Percentiles rank a stretch among this genome's conserved stretches.
phyloP scores from a whole-genome alignment of 495 filamentous ascomycete genomes.

The Schizothecium vesticola region DNA sequence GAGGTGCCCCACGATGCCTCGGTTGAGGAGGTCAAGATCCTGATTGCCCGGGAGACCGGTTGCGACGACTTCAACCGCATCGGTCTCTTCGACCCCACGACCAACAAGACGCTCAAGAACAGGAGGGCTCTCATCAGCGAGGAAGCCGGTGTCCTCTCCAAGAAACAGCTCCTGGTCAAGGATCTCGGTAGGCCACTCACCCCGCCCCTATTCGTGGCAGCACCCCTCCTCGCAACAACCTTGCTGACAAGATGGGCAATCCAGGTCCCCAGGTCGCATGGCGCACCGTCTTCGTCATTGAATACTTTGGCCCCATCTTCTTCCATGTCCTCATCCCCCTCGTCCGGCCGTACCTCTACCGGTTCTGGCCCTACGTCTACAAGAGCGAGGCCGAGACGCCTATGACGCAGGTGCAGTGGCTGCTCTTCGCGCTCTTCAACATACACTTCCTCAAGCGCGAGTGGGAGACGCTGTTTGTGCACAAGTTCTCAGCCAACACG shows the following conservation, averaged over 20 bases:
- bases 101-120: constrained; percentile 56
- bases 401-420: constrained; percentile 59
- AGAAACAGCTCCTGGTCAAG: constrained; percentile 78
- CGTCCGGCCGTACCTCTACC: constrained; percentile 70
- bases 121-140: constrained; percentile 50
- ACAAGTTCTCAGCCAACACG: constrained; percentile 89
- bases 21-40: constrained; percentile 52
- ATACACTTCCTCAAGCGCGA: constrained; percentile 94
- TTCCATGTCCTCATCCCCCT: constrained; percentile 67
- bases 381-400: constrained; percentile 33
- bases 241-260: constrained; percentile 10
- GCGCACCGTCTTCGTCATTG: constrained; percentile 89
- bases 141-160: constrained; percentile 58
- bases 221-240: background rate
- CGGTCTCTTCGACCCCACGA: constrained; percentile 66
- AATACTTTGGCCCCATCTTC: constrained; percentile 91
- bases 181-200: constrained; percentile 66
- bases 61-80: constrained; percentile 56
- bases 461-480: constrained; percentile 86
- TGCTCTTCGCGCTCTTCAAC: constrained; percentile 64
- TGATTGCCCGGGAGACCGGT: constrained; percentile 40
- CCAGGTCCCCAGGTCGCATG: constrained; percentile 86
- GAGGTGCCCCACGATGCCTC: constrained; percentile 55
- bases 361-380: constrained; percentile 48
- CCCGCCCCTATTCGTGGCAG: background rate